These are phyloP conservation scores for Miamiensis avidus DNA, from an alignment of 169 alveolate species.

Conservation along the genomic window DNA sequence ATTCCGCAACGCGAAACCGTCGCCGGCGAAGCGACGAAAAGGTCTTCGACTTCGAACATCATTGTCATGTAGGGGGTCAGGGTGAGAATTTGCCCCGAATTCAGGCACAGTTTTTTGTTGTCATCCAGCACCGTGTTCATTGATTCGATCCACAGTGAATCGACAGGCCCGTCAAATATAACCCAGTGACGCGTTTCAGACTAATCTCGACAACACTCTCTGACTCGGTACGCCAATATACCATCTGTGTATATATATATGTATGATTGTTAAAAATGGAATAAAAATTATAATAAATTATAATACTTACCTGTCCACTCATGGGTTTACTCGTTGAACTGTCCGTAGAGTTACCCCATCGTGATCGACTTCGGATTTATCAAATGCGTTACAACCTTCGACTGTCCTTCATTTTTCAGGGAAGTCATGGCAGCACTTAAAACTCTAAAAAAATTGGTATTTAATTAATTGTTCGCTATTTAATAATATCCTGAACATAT, in stretches of 20 bases:
- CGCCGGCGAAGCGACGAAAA: slow-evolving; percentile 90
- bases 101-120: slow-evolving; percentile 87
- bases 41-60: slow-evolving; percentile 92
- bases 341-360: slow-evolving; percentile 88
- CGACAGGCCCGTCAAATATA: slow-evolving; percentile 92
- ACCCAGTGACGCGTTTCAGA: slow-evolving; percentile 84
- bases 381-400: slow-evolving; percentile 70
- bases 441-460: slow-evolving; percentile 40
- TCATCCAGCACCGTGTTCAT: slow-evolving; percentile 92
- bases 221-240: slow-evolving; percentile 74
- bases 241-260: too few species aligned
- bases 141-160: slow-evolving; percentile 90
- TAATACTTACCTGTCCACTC: slow-evolving; percentile 87
- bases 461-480: too few species aligned
- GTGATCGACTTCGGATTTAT: slow-evolving; percentile 90
- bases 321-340: slow-evolving; percentile 84
- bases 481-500: too few species aligned
- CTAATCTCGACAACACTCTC: slow-evolving; percentile 79
- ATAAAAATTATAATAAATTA: slow-evolving; percentile 53
- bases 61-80: slow-evolving; percentile 86
- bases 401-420: slow-evolving; percentile 60
- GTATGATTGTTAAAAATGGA: too few species aligned
- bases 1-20: slow-evolving; percentile 92
- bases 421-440: slow-evolving; percentile 74
- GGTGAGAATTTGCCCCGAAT: slow-evolving; percentile 84